Conservation (phyloP, 495 filamentous ascomycete species). For the Cudoniella acicularis region DNA sequence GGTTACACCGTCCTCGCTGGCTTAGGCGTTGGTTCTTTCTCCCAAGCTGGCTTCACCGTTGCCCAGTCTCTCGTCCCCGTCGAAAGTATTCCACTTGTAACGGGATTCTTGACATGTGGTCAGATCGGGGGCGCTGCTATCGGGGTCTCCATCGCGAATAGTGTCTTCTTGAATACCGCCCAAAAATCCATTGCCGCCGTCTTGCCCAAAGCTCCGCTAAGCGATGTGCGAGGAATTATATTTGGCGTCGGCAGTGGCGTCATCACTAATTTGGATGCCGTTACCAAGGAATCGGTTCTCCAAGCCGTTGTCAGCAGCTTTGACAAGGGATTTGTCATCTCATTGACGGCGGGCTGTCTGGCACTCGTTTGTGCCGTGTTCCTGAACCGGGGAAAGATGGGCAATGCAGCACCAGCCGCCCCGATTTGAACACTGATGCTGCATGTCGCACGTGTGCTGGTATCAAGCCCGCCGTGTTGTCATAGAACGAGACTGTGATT, state of each 20-base stretch:
- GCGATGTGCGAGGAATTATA: conserved; percentile 41
- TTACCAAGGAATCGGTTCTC: conserved; percentile 35
- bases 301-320: conserved; percentile 47
- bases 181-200: conserved; percentile 28
- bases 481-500: too few species aligned
- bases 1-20: conserved; percentile 51
- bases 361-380: too few species aligned
- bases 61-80: conserved; percentile 43
- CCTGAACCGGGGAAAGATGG: too few species aligned
- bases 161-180: conserved; percentile 49
- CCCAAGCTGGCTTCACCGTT: conserved; percentile 51
- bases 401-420: too few species aligned
- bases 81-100: conserved; percentile 35
- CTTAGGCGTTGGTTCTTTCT: conserved; percentile 47
- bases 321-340: conserved; percentile 46
- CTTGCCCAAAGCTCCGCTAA: conserved; percentile 32
- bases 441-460: too few species aligned
- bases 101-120: conserved; percentile 51
- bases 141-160: conserved; percentile 52
- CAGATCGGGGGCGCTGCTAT: conserved; percentile 53
- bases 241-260: conserved; percentile 42
- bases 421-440: too few species aligned
- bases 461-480: too few species aligned
- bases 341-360: too few species aligned
- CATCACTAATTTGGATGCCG: conserved; percentile 33